Base-by-base conservation (phyloP, 441 rosid species). In the Hypseocharis bilobata region DNA sequence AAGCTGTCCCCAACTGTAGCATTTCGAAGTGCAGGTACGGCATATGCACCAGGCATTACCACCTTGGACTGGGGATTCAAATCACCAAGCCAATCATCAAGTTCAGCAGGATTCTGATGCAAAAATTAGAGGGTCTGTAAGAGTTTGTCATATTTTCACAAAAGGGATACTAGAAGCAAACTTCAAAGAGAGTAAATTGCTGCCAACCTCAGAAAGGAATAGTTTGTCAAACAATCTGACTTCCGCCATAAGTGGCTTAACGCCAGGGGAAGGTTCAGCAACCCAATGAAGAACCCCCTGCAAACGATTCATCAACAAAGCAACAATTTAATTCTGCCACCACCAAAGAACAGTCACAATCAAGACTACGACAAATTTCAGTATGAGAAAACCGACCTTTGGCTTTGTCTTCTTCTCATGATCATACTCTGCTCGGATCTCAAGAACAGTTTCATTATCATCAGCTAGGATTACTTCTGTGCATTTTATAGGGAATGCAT, bases 231-330 rank as follows among this genome's bases (percentile, higher is more conserved):
- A 93, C 80, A 88, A 82, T 76, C 96, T 82, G 76, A 93, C 95
- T 88, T 90, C 96, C 60, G 87, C 80, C 70, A 79, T 79, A 69
- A 91, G 70, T 13, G 93, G 95, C 55, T 84, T 72, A 58, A 72
- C 76, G 56, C 88, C 91, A 0, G 80, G 74, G 17, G 85, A 83
- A 65, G 93, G 73, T 72, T 87, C 86, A 75, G 92, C 72, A 17
- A 91, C 96, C 99, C 97, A 93, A 68, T 91, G 97, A 60, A 91
- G 88, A 78, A 91, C 97, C 22, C 99, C 99, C 97, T 91, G 73
- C 1, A 59, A 42, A 42, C 51, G 26, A 34, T 22, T 28, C 7
- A 34, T 29, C 63, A 70, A 51, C 23, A 44, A 60, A 59, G 36
- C 66, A 59, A 40, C 60, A 14, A 25, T 23, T 54, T 54, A 52